These are phyloP conservation scores for Rubia yunnanensis DNA, from an alignment of 257 asterid genomes.

Conservation along the genomic window DNA sequence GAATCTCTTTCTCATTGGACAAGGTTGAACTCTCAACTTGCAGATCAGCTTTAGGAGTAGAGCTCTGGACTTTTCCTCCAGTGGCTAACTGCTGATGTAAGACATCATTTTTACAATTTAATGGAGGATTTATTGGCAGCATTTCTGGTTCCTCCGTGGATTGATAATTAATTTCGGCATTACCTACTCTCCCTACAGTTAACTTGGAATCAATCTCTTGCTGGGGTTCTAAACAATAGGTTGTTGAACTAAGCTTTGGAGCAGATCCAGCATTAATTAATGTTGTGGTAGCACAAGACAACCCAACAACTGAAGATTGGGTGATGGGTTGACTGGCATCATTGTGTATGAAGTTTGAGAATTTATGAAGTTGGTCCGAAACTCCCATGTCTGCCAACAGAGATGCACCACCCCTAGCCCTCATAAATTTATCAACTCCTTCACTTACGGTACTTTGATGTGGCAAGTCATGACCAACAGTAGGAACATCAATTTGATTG, in stretches of 20 bases:
- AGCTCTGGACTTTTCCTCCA: slow-evolving; percentile 27
- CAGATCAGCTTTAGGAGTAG: slow-evolving; percentile 24
- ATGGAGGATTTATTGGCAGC: slow-evolving; percentile 32
- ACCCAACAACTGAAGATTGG: slow-evolving; percentile 65
- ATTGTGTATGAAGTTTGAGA: slow-evolving; percentile 52
- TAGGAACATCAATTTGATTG: slow-evolving; percentile 42
- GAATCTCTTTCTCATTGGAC: slow-evolving; percentile 25
- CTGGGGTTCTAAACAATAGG: slow-evolving; percentile 51
- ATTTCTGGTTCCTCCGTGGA: slow-evolving; percentile 15
- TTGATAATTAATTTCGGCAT: slow-evolving; percentile 26
- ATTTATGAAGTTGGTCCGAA: slow-evolving; percentile 50
- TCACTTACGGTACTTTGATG: slow-evolving; percentile 33
- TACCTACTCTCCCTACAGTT: slow-evolving; percentile 28
- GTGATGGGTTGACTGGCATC: slow-evolving; percentile 65
- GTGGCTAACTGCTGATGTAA: slow-evolving; percentile 27
- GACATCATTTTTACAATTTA: slow-evolving; percentile 27
- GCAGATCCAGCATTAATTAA: slow-evolving; percentile 58
- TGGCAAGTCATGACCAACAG: slow-evolving; percentile 45
- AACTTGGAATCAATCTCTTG: slow-evolving; percentile 22
- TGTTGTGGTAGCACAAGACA: slow-evolving; percentile 71
- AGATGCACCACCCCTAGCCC: slow-evolving; percentile 36
- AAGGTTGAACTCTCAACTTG: slow-evolving; percentile 24
- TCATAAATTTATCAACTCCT: slow-evolving; percentile 42
- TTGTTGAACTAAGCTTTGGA: slow-evolving; percentile 67
- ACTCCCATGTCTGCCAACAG: slow-evolving; percentile 29